Base-by-base conservation (phyloP, 305 asterid genomes). In the Petunia hybrid region DNA sequence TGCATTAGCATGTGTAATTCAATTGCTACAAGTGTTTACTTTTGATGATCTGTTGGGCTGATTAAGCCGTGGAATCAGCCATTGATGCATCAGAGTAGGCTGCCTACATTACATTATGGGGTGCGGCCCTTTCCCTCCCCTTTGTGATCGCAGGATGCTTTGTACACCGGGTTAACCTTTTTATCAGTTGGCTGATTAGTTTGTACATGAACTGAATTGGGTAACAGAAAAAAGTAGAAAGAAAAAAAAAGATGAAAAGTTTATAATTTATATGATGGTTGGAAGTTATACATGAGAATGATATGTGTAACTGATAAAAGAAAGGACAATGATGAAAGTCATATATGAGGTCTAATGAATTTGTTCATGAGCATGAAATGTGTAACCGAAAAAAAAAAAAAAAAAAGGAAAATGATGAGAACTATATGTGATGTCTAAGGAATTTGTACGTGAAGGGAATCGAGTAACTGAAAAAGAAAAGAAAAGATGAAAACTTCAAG, bases 391-490 rank as follows among this genome's bases (percentile, higher is more conserved):
- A 73, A 1, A 3, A 13, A 0, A 3, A 73, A 73, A 1, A 3
- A 13, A 0, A 73, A 51, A 51, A 51, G 62, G 3, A 71, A 46
- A 51, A 36, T 73, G 86, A 68, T 83, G 67, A 80, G 83, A 84
- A 81, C 85, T 69, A 73, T n/a, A 13, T 77, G 67, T 63, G 62
- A 14, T 78, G 80, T 79, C 55, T 43, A 43, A 53, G 63, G 7
- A 76, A 53, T 42, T 13, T 77, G 36, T 69, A 2, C 3, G 6
- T 35, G 62, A 71, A 35, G 78, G 10, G 13, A 71, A 71, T 48
- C 31, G 3, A 46, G 61, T 10, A 46, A 71, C 45, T 35, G 7
- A 71, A 71, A 71, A 35, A 12, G 14, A 36, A 43, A 10, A 65
- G 51, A 31, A 71, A 71, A 48, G 45, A n/a, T 71, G 78, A 48